Base-by-base conservation (phyloP, 768 basidiomycete genomes). In the Suillus lakei region DNA sequence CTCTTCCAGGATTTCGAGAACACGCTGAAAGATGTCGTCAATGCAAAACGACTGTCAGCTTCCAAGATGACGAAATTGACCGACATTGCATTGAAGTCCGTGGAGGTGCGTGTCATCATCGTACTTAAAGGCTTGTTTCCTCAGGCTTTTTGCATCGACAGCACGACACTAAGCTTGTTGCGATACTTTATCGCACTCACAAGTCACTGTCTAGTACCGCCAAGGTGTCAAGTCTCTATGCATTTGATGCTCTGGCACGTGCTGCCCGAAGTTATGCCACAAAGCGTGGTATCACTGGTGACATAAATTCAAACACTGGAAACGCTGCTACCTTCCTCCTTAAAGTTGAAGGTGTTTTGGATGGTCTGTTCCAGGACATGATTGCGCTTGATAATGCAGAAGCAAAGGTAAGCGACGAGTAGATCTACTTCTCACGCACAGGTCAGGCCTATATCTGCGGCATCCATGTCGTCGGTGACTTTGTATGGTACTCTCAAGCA, bases 211-310 rank as follows among this genome's bases (percentile, higher is more conserved):
- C 88, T 5, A 77, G 86, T 18, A 70, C 84, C 13, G 83, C 85
- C 67, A 97, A 98, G 75, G 86, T 96, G 65, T 88, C 87, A 44
- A 95, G 95, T 79, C 83, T 99, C 59, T 99, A 99, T 78, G 88
- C 91, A 46, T 93, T 99, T 74, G 96, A 99, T 79, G 93, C 96
- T 23, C 84, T 99, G 66, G 87, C 94, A 50, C 89, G 97, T 64
- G 95, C 91, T 21, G 94, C 95, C 23, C 85, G 88, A 65, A 81
- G 82, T 65, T 83, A 88, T 55, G 87, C 83, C 53, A 88, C 81
- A 71, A 96, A 95, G 76, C 85, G 86, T 61, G 82, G 83, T 60
- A 73, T 88, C 32, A 81, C 85, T 68, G 86, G 83, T 68, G 87
- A 91, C 70, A 70, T 83, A 58, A 84, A 83, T 64, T 79, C 85